phyloP scores from a whole-genome alignment of 345 rosid species.

The Erucastrum elatum region DNA sequence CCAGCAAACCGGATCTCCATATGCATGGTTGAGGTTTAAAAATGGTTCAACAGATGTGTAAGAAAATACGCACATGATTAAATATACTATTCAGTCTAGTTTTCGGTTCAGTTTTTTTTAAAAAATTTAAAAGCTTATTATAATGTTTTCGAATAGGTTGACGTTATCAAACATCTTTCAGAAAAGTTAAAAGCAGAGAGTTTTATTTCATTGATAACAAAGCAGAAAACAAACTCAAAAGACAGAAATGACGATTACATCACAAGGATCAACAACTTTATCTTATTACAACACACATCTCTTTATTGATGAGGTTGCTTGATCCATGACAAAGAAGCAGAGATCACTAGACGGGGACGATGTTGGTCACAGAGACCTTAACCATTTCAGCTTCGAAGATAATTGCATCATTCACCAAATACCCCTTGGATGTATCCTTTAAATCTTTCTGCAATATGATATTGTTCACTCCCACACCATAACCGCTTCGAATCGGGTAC shows the following conservation, averaged over 20 bases:
- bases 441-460: slow-evolving; percentile 30
- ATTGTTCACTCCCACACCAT: slow-evolving; percentile 27
- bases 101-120: background rate
- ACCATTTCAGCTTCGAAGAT: slow-evolving; percentile 46
- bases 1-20: background rate
- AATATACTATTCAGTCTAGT: background rate
- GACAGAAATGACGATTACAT: slow-evolving; percentile 10
- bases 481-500: slow-evolving; percentile 25
- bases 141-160: background rate
- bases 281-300: background rate
- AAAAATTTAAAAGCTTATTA: background rate
- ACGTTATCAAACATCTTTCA: background rate
- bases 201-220: slow-evolving; percentile 17
- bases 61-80: background rate
- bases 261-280: background rate
- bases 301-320: slow-evolving; percentile 4
- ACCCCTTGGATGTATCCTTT: slow-evolving; percentile 34
- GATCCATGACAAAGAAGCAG: background rate
- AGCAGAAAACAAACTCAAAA: background rate
- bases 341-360: slow-evolving; percentile 20
- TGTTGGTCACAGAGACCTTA: slow-evolving; percentile 36
- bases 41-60: background rate
- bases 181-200: background rate
- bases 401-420: slow-evolving; percentile 37
- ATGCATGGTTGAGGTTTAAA: background rate